Percentiles rank a stretch among this genome's conserved stretches.
phyloP scores from a whole-genome alignment of 2,329 filamentous ascomycete species.

The Talaromyces verruculosus region DNA sequence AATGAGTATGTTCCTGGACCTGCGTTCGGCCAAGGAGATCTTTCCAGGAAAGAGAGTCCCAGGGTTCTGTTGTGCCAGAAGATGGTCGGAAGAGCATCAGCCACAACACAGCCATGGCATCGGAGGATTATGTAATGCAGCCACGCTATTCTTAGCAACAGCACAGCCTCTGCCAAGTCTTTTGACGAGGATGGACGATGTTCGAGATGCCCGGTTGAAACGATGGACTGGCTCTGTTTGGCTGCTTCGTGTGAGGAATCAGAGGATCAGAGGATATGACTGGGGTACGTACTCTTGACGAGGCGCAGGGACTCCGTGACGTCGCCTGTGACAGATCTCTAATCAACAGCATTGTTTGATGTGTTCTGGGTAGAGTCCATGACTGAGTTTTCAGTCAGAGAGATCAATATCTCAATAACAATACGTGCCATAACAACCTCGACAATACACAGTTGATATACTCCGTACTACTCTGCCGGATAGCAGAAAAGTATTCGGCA shows the following conservation, averaged over 20 bases:
- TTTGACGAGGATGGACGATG: not conserved
- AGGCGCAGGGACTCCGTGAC: not conserved
- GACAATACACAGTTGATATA: too few relatives aligned
- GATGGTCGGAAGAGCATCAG: not conserved
- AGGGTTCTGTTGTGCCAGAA: too few relatives aligned
- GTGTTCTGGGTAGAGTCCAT: not conserved
- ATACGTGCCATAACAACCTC: too few relatives aligned
- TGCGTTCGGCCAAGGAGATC: too few relatives aligned
- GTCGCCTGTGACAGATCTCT: not conserved
- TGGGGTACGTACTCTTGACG: not conserved
- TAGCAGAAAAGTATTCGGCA: not conserved
- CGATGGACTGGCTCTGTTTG: not conserved
- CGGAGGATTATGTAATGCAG: not conserved
- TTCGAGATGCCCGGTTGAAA: not conserved
- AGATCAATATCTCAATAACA: not conserved
- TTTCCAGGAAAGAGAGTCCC: too few relatives aligned
- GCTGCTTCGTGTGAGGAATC: not conserved
- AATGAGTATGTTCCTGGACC: not conserved
- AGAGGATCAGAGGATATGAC: not conserved
- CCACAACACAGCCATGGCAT: slow-evolving; percentile 1
- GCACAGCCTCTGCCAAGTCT: not conserved
- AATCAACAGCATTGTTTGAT: slow-evolving; percentile 1
- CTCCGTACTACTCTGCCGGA: not conserved
- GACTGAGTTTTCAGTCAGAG: not conserved
- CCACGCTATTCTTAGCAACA: not conserved